Percentiles rank a stretch among this genome's conserved stretches.
phyloP scores from a whole-genome alignment of 169 alveolate species.

The Besnoitia besnoiti region DNA sequence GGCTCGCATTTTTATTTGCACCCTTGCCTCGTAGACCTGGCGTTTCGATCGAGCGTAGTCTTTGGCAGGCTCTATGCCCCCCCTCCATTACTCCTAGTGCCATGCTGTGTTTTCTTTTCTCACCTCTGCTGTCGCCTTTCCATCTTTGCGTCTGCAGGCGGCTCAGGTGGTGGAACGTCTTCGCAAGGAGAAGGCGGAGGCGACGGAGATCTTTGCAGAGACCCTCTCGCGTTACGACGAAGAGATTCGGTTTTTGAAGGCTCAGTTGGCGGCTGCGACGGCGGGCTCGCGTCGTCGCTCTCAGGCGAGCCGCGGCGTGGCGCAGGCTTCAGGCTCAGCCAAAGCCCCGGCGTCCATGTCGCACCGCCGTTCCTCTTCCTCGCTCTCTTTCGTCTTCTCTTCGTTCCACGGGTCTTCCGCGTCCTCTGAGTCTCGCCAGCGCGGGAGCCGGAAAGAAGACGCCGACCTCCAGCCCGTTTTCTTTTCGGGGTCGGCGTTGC shows the following conservation, averaged over 20 bases:
- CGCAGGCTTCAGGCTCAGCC: too few relatives aligned
- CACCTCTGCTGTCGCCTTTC: background rate
- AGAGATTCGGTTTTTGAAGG: background rate
- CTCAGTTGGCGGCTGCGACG: constrained; percentile 14
- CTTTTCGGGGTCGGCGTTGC: background rate
- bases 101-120: background rate
- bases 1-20: too few relatives aligned
- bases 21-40: too few relatives aligned
- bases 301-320: too few relatives aligned
- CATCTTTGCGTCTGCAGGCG: background rate
- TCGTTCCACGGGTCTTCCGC: background rate
- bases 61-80: too few relatives aligned
- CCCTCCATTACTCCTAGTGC: too few relatives aligned
- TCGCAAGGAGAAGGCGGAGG: constrained; percentile 34
- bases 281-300: too few relatives aligned
- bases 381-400: background rate
- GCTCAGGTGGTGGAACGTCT: constrained; percentile 18
- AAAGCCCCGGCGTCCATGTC: background rate
- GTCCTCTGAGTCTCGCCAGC: too few relatives aligned
- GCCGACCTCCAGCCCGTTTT: background rate
- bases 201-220: constrained; percentile 21
- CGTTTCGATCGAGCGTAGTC: too few relatives aligned
- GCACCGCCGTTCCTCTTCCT: background rate
- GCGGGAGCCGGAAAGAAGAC: background rate
- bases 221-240: constrained; percentile 25